Conservation (phyloP, 2,329 filamentous ascomycete species). For the Lachnellula occidentalis region DNA sequence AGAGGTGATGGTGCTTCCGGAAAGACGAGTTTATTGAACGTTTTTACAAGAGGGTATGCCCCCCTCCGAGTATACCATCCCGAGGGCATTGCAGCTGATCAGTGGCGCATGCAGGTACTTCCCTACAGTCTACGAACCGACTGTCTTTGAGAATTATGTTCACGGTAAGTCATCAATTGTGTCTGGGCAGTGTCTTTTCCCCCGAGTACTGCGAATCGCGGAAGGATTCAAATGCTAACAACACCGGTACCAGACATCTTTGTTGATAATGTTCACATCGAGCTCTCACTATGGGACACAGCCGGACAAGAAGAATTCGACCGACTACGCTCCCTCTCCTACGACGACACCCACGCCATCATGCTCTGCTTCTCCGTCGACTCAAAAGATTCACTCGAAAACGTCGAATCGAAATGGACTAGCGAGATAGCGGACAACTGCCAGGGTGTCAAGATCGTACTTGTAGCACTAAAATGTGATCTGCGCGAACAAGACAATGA, state of each 20-base stretch:
- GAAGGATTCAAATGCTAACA: neutral
- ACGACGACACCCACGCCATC: slow-evolving; percentile 94
- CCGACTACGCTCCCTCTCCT: slow-evolving; percentile 87
- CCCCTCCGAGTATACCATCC: neutral
- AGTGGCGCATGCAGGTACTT: slow-evolving; percentile 63
- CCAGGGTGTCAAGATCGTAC: slow-evolving; percentile 86
- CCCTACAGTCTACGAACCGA: slow-evolving; percentile 96
- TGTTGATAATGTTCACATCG: slow-evolving; percentile 94
- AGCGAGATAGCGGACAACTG: slow-evolving; percentile 98
- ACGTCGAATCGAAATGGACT: slow-evolving; percentile 98
- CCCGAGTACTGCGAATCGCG: neutral
- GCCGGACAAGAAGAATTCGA: slow-evolving; percentile 99
- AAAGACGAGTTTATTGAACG: slow-evolving; percentile 94
- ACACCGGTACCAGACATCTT: slow-evolving; percentile 71
- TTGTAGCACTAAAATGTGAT: slow-evolving; percentile 96
- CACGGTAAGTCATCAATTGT: slow-evolving; percentile 59
- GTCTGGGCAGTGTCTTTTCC: neutral
- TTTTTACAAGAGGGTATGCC: slow-evolving; percentile 89
- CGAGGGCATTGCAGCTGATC: neutral
- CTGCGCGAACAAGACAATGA: slow-evolving; percentile 74
- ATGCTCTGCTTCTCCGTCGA: slow-evolving; percentile 99
- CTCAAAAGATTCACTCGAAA: slow-evolving; percentile 92
- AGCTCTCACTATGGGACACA: slow-evolving; percentile 96
- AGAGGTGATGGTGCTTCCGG: slow-evolving; percentile 95
- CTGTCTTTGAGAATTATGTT: slow-evolving; percentile 98